A percentile compares a stretch with the other conserved stretches of the same genome.
Conservation (phyloP, 176 grass and related monocot genomes). For the Olyra latifolia region DNA sequence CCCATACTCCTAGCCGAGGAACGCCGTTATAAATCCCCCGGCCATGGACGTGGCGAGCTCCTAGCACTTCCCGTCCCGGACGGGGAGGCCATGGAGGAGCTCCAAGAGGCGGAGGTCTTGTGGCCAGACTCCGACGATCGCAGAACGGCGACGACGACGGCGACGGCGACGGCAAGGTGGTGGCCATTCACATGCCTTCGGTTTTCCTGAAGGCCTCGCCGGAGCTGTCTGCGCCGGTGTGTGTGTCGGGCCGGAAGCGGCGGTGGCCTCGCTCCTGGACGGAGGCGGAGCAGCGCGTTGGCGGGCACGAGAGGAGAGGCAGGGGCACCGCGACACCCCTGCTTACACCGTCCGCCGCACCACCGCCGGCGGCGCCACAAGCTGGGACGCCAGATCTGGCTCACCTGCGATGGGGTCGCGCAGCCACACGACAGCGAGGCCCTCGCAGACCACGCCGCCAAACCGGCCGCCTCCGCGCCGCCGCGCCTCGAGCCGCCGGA, state of each 20-base stretch:
- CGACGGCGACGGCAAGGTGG: background rate
- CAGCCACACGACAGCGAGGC: too few species aligned
- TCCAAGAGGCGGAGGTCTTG: conserved; percentile 59
- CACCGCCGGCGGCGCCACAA: too few species aligned
- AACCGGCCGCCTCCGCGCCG: too few species aligned
- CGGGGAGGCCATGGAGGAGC: conserved; percentile 62
- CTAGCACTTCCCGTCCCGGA: conserved; percentile 14
- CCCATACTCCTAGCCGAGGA: too few species aligned
- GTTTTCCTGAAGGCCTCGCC: background rate
- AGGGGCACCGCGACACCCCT: too few species aligned
- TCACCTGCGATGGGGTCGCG: too few species aligned
- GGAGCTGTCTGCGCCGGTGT: conserved; percentile 29
- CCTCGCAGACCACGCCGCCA: too few species aligned
- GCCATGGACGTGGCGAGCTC: background rate
- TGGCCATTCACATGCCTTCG: background rate
- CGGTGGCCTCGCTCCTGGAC: conserved; percentile 49
- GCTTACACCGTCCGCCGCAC: too few species aligned
- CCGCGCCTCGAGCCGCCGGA: too few species aligned
- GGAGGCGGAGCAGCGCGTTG: background rate
- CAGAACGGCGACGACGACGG: background rate
- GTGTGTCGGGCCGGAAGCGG: conserved; percentile 39
- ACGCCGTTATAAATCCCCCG: conserved; percentile 29
- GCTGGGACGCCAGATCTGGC: too few species aligned
- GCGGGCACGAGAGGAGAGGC: too few species aligned
- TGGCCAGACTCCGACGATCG: conserved; percentile 30